These are phyloP conservation scores for Neofusicoccum sp. DNA, from an alignment of 2,329 filamentous ascomycete genomes.

Conservation along the genomic window DNA sequence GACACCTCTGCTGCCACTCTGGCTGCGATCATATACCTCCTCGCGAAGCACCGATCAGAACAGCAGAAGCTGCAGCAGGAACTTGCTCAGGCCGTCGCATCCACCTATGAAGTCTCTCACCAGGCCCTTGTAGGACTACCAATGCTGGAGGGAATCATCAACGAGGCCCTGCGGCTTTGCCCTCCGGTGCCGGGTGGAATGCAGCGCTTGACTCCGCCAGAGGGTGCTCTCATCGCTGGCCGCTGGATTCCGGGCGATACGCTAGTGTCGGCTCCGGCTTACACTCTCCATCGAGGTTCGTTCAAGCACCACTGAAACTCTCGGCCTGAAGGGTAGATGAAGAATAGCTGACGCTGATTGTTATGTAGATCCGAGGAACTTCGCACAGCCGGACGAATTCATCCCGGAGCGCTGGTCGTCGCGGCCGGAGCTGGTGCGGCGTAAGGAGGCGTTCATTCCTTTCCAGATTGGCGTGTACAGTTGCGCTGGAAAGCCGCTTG, in stretches of 20 bases:
- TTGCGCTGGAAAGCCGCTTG: conserved; percentile 70
- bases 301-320: background rate
- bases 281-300: conserved; percentile 30
- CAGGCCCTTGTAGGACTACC: conserved; percentile 32
- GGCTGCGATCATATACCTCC: conserved; percentile 44
- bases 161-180: conserved; percentile 42
- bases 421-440: conserved; percentile 32
- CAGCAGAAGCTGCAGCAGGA: conserved; percentile 35
- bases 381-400: conserved; percentile 24
- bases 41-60: conserved; percentile 38
- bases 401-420: conserved; percentile 34
- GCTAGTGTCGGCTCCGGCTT: conserved; percentile 30
- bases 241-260: conserved; percentile 32
- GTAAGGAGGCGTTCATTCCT: conserved; percentile 28
- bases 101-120: conserved; percentile 39
- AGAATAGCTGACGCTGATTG: background rate
- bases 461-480: conserved; percentile 62
- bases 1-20: conserved; percentile 47
- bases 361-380: background rate
- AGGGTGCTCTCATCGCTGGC: conserved; percentile 37
- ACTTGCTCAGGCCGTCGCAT: conserved; percentile 32
- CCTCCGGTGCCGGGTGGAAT: conserved; percentile 39
- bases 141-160: conserved; percentile 39
- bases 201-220: conserved; percentile 35
- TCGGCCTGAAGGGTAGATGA: no score